A percentile compares a stretch with the other conserved stretches of the same genome.
Conservation (phyloP, 345 rosid genomes). For the Euphorbia tirucalli region DNA sequence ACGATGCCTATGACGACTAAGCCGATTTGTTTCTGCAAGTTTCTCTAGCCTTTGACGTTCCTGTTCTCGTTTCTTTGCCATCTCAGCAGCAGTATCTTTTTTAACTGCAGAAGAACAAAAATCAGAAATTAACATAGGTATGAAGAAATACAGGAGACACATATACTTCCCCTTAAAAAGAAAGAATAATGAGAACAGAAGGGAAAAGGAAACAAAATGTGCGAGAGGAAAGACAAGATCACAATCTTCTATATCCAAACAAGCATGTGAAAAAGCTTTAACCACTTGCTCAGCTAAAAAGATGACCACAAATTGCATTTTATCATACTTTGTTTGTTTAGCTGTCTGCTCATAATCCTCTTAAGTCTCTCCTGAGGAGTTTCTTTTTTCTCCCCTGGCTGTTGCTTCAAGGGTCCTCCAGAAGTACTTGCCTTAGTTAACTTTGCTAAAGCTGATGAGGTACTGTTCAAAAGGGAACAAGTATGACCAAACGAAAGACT, state of each 20-base stretch:
- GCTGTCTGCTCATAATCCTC: conserved; percentile 92
- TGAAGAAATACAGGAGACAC: background rate
- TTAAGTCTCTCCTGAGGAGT: conserved; percentile 98
- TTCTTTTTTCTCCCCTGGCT: conserved; percentile 71
- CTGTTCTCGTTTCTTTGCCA: conserved; percentile 89
- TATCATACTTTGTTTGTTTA: conserved; percentile 81
- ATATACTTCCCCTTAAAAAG: background rate
- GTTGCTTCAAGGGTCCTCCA: conserved; percentile 58
- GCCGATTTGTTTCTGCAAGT: conserved; percentile 82
- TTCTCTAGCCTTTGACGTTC: conserved; percentile 88
- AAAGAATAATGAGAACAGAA: background rate
- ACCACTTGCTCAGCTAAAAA: background rate
- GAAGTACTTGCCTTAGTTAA: conserved; percentile 59
- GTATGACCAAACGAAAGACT: background rate
- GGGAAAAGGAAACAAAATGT: background rate
- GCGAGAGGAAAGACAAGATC: background rate
- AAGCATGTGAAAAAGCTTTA: background rate
- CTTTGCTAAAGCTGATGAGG: conserved; percentile 71
- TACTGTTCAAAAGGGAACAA: conserved; percentile 41
- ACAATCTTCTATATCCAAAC: background rate
- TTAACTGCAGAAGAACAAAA: conserved; percentile 54
- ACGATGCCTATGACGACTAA: conserved; percentile 57
- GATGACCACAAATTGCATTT: background rate
- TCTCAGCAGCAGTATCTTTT: conserved; percentile 91
- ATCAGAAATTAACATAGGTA: background rate